Base-by-base conservation (phyloP, 371 early-diverging fungal species). In the Apophysomyces sp. region DNA sequence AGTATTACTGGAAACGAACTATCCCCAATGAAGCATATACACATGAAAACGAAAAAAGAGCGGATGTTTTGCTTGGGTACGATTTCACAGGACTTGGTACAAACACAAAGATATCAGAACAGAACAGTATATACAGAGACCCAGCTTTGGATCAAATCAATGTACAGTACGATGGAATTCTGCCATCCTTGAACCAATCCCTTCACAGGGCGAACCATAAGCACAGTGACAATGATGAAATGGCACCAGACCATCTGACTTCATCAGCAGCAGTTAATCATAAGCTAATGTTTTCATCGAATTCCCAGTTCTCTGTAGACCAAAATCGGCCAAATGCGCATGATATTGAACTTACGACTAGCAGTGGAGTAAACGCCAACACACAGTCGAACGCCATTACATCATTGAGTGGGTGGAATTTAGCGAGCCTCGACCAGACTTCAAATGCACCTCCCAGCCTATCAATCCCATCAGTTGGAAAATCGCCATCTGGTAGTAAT, bases 11-110 rank as follows among this genome's bases (percentile, higher is more conserved):
- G 29, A 28, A 30, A 13, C 55, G 30, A 2, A 58, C 53, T 55
- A 65, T 55, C 16, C 41, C 54, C n/a, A n/a, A n/a, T 0, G 40
- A 16, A 16, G 51, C 63, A 16, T 41, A 59, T 2, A 31, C 40
- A 9, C 37, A 52, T 9, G 49, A 54, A 12, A 52, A 53, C 12
- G 40, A 59, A 64, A 52, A 26, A 18, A 41, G 16, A 6, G 11
- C 13, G n/a, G 41, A 41, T 0, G n/a, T 16, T 1, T 2, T n/a
- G n/a, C 7, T 18, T 41, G 21, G 7, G n/a, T 41, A 41, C 41
- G 18, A 21, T 4, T 9, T 8, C 21, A 7, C 21, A 2, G 49
- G 21, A 6, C n/a, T 44, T 9, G 27, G 9, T 44, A 13, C 34
- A 34, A 34, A 34, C 34, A 8, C 34, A 34, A 34, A 34, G 34